A percentile compares a stretch with the other conserved stretches of the same genome.
Conservation (phyloP, 2,329 filamentous ascomycete genomes). For the Clarireedia homoeocarpa region DNA sequence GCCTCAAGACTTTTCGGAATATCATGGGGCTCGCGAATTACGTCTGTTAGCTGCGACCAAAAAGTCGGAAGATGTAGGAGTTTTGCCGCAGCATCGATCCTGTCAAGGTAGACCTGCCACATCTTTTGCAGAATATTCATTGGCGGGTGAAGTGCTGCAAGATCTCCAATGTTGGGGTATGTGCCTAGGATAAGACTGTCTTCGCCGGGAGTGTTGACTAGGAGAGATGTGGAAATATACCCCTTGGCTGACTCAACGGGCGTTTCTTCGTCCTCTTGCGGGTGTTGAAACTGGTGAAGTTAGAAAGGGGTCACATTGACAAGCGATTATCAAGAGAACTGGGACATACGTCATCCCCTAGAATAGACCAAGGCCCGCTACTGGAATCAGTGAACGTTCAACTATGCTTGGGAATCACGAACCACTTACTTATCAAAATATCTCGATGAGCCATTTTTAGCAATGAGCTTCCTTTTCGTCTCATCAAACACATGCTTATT, state of each 20-base stretch:
- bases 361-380: neutral
- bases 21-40: neutral
- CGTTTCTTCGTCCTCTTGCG: neutral
- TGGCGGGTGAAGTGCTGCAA: conserved; percentile 42
- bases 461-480: conserved; percentile 17
- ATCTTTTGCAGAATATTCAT: conserved; percentile 51
- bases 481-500: conserved; percentile 9
- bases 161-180: neutral
- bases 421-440: conserved; percentile 63
- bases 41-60: conserved; percentile 1
- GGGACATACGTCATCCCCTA: neutral
- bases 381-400: neutral
- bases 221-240: neutral
- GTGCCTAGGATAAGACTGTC: neutral
- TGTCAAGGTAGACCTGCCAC: conserved; percentile 48
- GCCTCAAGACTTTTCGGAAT: conserved; percentile 11
- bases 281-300: neutral
- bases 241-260: neutral
- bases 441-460: conserved; percentile 1
- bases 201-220: neutral
- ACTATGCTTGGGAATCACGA: conserved; percentile 20
- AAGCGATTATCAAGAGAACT: neutral
- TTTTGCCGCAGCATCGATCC: conserved; percentile 45
- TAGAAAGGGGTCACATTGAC: neutral
- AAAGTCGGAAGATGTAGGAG: conserved; percentile 54